A percentile compares a stretch with the other conserved stretches of the same genome.
Evolutionary conservation across 345 rosid genomes (phyloP).

Genomic region (Citrus inodora): DNA sequence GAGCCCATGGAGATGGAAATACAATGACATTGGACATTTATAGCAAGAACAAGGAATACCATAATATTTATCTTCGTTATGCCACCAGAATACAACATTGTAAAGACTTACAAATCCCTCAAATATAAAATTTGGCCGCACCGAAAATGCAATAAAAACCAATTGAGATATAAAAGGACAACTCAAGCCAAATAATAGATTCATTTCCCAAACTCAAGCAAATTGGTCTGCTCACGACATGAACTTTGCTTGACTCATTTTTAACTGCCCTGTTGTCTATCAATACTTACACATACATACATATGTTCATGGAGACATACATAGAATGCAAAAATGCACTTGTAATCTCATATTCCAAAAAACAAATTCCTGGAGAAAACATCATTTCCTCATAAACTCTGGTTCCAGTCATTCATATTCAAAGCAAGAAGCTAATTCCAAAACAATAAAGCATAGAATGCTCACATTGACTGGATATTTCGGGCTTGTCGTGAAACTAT

Average conservation of each 20-base stretch:
- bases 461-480: constrained; percentile 52
- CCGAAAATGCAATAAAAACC: neutral
- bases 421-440: neutral
- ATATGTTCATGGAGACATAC: neutral
- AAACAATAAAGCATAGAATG: constrained; percentile 8
- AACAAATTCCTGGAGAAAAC: neutral
- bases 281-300: neutral
- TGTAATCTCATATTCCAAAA: no score
- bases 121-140: neutral
- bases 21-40: neutral
- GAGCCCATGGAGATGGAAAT: neutral
- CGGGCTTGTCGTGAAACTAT: constrained; percentile 86
- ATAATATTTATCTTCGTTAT: neutral
- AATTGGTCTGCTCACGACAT: neutral
- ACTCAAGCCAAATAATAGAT: neutral
- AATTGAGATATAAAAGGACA: neutral
- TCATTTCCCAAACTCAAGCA: neutral
- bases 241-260: neutral
- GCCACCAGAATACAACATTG: neutral
- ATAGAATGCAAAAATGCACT: neutral
- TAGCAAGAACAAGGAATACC: neutral
- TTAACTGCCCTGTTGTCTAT: neutral
- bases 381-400: neutral
- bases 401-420: neutral
- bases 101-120: neutral